Conservation (phyloP, 108 stramenopile species). For the Skeletonema grethae region DNA sequence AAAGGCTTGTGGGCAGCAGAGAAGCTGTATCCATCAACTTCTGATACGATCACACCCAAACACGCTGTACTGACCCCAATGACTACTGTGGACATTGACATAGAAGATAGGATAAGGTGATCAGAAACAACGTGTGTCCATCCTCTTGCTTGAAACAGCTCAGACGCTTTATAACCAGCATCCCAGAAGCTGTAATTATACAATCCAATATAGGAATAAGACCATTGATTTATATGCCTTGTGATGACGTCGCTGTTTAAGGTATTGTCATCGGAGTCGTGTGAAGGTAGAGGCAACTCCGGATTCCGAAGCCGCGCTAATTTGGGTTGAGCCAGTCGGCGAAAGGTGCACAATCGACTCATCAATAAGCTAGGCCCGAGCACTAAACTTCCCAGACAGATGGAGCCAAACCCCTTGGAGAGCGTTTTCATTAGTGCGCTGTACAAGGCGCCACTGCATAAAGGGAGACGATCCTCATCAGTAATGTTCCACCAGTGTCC, state of each 20-base stretch:
- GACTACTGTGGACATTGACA: slow-evolving; percentile 57
- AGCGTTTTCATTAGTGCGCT: slow-evolving; percentile 52
- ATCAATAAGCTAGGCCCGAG: slow-evolving; percentile 31
- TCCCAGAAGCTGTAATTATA: slow-evolving; percentile 78
- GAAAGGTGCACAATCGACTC: slow-evolving; percentile 54
- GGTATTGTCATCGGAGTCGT: slow-evolving; percentile 24
- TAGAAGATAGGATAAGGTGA: slow-evolving; percentile 62
- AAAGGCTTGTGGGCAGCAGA: slow-evolving; percentile 66
- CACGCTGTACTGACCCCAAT: slow-evolving; percentile 45
- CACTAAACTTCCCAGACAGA: slow-evolving; percentile 77
- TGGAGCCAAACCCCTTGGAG: slow-evolving; percentile 73
- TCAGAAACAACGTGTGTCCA: slow-evolving; percentile 78
- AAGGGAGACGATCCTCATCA: slow-evolving; percentile 47
- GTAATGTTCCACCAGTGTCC: slow-evolving; percentile 82
- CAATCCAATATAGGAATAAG: slow-evolving; percentile 76
- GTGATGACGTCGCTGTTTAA: slow-evolving; percentile 56
- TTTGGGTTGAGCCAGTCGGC: slow-evolving; percentile 50
- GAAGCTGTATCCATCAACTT: slow-evolving; percentile 72
- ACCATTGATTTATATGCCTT: slow-evolving; percentile 80
- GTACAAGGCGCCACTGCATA: slow-evolving; percentile 50
- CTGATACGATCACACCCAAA: slow-evolving; percentile 71
- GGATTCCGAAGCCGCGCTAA: slow-evolving; percentile 17
- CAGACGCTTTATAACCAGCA: slow-evolving; percentile 62
- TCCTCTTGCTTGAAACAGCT: slow-evolving; percentile 76
- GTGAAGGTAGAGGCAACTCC: slow-evolving; percentile 10